Percentiles rank a stretch among this genome's conserved stretches.
phyloP scores from a whole-genome alignment of 2,329 filamentous ascomycete species.

The Colletotrichum sp. region DNA sequence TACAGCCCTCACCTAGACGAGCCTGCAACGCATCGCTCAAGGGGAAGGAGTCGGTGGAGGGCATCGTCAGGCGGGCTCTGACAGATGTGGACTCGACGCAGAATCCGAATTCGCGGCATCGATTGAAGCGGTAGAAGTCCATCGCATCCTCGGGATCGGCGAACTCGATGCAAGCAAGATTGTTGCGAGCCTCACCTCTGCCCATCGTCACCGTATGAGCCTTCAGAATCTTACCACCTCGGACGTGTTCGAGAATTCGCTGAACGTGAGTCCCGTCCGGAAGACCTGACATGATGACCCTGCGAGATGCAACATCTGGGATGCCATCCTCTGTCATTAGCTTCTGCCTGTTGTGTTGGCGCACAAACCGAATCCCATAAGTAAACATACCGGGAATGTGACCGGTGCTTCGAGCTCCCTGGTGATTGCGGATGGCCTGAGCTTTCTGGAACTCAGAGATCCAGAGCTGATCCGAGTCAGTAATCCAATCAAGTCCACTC shows the following conservation, averaged over 20 bases:
- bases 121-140: neutral
- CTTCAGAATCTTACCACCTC: constrained; percentile 10
- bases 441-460: neutral
- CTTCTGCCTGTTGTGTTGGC: neutral
- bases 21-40: neutral
- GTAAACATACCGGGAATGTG: constrained; percentile 12
- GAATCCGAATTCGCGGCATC: constrained; percentile 11
- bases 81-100: neutral
- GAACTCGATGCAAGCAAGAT: constrained; percentile 8
- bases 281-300: constrained; percentile 15
- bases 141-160: neutral
- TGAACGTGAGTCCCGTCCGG: constrained; percentile 4
- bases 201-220: neutral
- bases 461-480: neutral
- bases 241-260: constrained; percentile 13
- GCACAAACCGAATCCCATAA: constrained; percentile 10
- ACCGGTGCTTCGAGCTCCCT: neutral
- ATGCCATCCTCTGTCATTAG: neutral
- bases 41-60: constrained; percentile 9
- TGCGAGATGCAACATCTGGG: constrained; percentile 6
- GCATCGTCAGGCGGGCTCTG: neutral
- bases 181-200: neutral
- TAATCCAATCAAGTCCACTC: neutral
- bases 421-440: neutral
- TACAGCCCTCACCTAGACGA: neutral